Evolutionary conservation across 306 rosid species (phyloP).

Genomic region (Acmispon strigosus): DNA sequence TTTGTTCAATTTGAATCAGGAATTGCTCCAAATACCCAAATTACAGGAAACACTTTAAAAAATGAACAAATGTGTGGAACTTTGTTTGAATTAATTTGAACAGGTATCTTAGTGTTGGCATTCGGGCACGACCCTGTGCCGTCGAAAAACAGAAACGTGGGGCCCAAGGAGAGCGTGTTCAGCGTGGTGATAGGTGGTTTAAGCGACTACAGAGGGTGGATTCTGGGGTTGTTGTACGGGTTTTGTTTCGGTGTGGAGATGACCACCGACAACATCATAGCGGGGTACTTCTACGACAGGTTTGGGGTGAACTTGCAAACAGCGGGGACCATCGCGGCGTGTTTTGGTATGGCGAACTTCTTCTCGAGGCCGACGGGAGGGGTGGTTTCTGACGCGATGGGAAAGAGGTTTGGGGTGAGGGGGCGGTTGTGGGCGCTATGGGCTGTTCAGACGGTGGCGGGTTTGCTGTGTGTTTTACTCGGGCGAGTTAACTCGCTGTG

Average conservation of each 20-base stretch:
- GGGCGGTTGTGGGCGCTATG: constrained; percentile 58
- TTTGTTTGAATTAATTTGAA: too few relatives aligned
- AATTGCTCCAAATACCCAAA: too few relatives aligned
- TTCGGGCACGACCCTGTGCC: constrained; percentile 37
- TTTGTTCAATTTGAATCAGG: too few relatives aligned
- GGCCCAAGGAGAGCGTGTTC: neutral
- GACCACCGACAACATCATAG: constrained; percentile 48
- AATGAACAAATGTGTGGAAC: too few relatives aligned
- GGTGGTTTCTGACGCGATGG: constrained; percentile 43
- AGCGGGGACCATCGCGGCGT: constrained; percentile 48
- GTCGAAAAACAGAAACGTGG: too few relatives aligned
- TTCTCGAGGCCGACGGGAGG: constrained; percentile 55
- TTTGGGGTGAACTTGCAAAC: constrained; percentile 35
- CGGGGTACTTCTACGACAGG: constrained; percentile 47
- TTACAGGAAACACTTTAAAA: too few relatives aligned
- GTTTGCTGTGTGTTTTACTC: constrained; percentile 40
- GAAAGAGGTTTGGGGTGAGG: constrained; percentile 43
- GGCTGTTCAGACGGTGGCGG: constrained; percentile 41
- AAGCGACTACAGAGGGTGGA: constrained; percentile 51
- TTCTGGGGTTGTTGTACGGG: constrained; percentile 37
- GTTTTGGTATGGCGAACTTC: constrained; percentile 52
- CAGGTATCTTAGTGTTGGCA: constrained; percentile 17
- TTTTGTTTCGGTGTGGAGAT: constrained; percentile 49
- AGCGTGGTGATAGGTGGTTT: constrained; percentile 23
- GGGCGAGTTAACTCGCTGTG: constrained; percentile 38